These are phyloP conservation scores for Aspergillus steynii DNA, from an alignment of 495 filamentous ascomycete genomes.

Conservation along the genomic window DNA sequence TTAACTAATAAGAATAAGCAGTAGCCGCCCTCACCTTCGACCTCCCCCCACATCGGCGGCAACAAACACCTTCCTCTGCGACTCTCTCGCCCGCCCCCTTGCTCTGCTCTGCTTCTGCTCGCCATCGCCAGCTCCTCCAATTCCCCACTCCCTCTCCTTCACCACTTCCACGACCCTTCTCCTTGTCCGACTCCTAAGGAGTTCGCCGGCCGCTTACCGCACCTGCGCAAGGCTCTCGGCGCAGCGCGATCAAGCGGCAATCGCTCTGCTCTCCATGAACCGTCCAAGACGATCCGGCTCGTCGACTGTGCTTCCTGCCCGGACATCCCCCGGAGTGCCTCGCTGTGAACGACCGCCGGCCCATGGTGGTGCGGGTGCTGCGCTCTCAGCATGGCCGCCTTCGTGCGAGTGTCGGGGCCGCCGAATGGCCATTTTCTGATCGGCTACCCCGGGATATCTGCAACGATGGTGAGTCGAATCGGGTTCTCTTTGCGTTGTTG, in stretches of 20 bases:
- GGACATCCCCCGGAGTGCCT: constrained; percentile 31
- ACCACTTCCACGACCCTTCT: neutral
- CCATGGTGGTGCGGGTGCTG: constrained; percentile 47
- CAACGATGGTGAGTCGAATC: constrained; percentile 74
- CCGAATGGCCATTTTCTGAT: constrained; percentile 96
- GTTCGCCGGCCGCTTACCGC: constrained; percentile 16
- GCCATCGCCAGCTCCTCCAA: neutral
- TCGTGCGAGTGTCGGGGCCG: constrained; percentile 94
- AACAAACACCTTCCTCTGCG: neutral
- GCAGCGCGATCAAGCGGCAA: constrained; percentile 12
- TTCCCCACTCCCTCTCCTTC: neutral
- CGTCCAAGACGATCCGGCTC: constrained; percentile 23
- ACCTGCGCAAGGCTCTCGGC: constrained; percentile 14
- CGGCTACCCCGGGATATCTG: constrained; percentile 96
- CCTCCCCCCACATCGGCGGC: neutral
- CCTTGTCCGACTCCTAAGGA: neutral
- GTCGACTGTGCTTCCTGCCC: constrained; percentile 34
- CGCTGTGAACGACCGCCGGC: constrained; percentile 34
- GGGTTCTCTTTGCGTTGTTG: neutral
- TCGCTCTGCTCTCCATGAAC: constrained; percentile 34
- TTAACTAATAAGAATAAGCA: too few species aligned
- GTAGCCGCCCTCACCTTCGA: too few species aligned
- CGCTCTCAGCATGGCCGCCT: constrained; percentile 70
- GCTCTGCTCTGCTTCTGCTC: neutral
- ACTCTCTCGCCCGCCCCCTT: constrained; percentile 1